Percentiles rank a stretch among this genome's conserved stretches.
These are phyloP conservation scores for Diplodia scrobiculata DNA, from an alignment of 2,329 filamentous ascomycete species.

Conservation along the genomic window DNA sequence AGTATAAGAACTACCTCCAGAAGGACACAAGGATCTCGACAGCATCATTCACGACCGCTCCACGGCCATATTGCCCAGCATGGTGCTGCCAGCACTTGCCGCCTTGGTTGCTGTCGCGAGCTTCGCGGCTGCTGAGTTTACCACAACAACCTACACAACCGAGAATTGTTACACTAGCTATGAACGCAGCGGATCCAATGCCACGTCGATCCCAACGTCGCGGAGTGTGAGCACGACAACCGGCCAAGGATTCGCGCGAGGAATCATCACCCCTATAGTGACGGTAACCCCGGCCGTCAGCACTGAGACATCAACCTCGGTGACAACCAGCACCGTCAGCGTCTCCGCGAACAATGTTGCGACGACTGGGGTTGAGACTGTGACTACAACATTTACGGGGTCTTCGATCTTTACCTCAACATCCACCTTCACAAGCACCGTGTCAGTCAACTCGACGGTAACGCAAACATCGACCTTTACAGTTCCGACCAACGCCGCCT, in stretches of 20 bases:
- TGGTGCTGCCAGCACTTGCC: neutral
- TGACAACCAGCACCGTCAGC: neutral
- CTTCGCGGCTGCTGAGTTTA: neutral
- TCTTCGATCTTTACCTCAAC: too few relatives aligned
- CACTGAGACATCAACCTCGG: neutral
- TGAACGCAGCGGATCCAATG: neutral
- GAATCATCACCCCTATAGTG: neutral
- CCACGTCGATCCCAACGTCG: neutral
- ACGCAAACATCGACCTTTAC: neutral
- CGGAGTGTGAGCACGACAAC: neutral
- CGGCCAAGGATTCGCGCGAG: neutral
- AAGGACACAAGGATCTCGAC: neutral
- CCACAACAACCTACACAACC: neutral
- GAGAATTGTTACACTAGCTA: slow-evolving; percentile 4
- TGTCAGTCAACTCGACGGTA: neutral
- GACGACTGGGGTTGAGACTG: neutral
- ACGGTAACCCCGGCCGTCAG: neutral
- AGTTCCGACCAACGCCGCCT: neutral
- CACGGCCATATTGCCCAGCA: neutral
- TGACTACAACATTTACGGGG: neutral
- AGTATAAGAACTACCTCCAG: neutral
- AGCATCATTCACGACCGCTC: neutral
- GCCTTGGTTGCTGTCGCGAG: neutral
- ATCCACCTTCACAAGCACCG: neutral
- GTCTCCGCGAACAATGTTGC: neutral